A percentile compares a stretch with the other conserved stretches of the same genome.
phyloP scores from a whole-genome alignment of 495 filamentous ascomycete genomes.

The Ascodesmis nigricans region DNA sequence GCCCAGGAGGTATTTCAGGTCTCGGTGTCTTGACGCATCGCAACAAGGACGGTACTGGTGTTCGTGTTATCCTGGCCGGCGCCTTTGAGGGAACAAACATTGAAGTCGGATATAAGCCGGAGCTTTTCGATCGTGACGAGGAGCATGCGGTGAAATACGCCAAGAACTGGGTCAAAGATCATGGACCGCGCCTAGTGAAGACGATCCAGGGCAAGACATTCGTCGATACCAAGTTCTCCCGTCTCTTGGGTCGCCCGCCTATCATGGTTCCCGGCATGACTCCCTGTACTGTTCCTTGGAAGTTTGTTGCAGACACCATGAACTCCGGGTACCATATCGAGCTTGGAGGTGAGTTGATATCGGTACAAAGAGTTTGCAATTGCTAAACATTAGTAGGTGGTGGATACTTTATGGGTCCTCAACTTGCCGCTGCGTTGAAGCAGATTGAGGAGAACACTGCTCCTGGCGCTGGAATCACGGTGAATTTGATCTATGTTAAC shows the following conservation, averaged over 20 bases:
- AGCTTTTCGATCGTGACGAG: conserved; percentile 87
- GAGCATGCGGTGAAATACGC: conserved; percentile 84
- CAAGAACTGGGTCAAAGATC: conserved; percentile 94
- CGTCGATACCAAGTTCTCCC: conserved; percentile 96
- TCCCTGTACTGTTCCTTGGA: conserved; percentile 78
- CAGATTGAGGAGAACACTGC: conserved; percentile 82
- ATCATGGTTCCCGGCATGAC: conserved; percentile 96
- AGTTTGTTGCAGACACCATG: conserved; percentile 89
- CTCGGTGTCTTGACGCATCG: conserved; percentile 92
- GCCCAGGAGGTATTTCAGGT: conserved; percentile 86
- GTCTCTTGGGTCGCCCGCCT: conserved; percentile 68
- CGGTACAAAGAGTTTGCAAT: not conserved
- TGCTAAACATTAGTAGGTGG: conserved; percentile 30
- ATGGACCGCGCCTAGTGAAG: conserved; percentile 69
- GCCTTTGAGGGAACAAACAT: conserved; percentile 69
- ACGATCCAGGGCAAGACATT: conserved; percentile 69
- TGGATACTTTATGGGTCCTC: conserved; percentile 81
- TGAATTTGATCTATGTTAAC: conserved; percentile 94
- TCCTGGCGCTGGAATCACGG: conserved; percentile 72
- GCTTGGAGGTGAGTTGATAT: conserved; percentile 32
- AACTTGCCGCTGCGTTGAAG: conserved; percentile 65
- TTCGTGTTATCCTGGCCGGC: conserved; percentile 82
- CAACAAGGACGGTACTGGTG: conserved; percentile 94
- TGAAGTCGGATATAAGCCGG: conserved; percentile 90
- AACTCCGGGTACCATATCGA: conserved; percentile 89